Evolutionary conservation across 2,329 filamentous ascomycete genomes (phyloP).

Genomic region (Diaporthe vaccinii): DNA sequence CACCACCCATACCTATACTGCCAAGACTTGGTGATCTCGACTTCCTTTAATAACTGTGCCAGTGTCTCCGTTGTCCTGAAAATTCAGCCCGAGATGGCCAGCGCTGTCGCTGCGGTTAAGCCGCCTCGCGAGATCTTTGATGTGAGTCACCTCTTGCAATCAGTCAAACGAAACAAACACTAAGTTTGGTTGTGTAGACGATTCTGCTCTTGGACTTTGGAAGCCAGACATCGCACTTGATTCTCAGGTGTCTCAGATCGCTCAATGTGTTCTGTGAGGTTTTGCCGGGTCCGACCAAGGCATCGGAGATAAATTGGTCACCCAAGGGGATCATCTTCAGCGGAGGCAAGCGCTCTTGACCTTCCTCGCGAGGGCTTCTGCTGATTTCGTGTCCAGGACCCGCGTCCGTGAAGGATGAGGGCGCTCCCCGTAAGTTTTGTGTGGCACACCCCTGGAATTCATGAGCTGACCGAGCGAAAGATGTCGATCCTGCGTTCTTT

Average conservation of each 20-base stretch:
- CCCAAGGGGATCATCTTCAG: conserved; percentile 83
- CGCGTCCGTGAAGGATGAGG: conserved; percentile 83
- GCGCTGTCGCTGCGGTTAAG: neutral
- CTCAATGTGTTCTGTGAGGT: conserved; percentile 89
- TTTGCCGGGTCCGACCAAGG: conserved; percentile 88
- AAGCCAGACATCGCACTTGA: conserved; percentile 81
- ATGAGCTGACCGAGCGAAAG: conserved; percentile 1
- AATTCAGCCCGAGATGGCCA: neutral
- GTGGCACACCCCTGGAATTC: neutral
- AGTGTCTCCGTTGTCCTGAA: neutral
- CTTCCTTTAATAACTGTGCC: neutral
- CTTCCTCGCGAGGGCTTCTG: neutral
- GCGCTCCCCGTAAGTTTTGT: conserved; percentile 62
- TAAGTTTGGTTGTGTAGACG: conserved; percentile 61
- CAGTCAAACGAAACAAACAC: neutral
- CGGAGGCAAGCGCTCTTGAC: conserved; percentile 47
- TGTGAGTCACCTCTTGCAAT: conserved; percentile 4
- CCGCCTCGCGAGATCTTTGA: conserved; percentile 20
- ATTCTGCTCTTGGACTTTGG: conserved; percentile 80
- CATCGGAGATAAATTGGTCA: conserved; percentile 80
- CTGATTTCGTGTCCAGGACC: conserved; percentile 49
- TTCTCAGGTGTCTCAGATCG: conserved; percentile 80
- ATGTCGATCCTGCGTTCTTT: conserved; percentile 86
- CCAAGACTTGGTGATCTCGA: neutral
- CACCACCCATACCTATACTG: neutral